These are phyloP conservation scores for Circinella umbellata DNA, from an alignment of 371 early-diverging fungal genomes.

Conservation along the genomic window DNA sequence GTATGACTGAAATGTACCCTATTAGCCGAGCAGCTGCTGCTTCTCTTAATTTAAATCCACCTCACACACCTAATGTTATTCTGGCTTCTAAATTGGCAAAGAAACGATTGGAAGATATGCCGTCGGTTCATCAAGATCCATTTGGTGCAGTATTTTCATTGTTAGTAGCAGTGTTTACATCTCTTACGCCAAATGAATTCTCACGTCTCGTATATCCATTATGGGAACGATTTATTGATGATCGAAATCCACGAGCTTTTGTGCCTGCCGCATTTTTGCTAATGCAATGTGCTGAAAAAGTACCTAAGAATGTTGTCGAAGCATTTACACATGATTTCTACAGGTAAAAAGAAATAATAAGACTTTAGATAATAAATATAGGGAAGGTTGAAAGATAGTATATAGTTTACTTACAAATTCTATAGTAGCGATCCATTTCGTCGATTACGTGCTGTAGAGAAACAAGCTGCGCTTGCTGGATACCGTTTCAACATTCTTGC, in stretches of 20 bases:
- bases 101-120: slow-evolving; percentile 45
- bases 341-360: slow-evolving; percentile 32
- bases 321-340: slow-evolving; percentile 50
- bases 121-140: slow-evolving; percentile 54
- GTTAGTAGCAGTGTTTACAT: slow-evolving; percentile 60
- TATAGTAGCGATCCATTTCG: slow-evolving; percentile 54
- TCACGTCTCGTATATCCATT: slow-evolving; percentile 46
- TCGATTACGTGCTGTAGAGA: slow-evolving; percentile 50
- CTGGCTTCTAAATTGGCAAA: slow-evolving; percentile 34
- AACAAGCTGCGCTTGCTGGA: slow-evolving; percentile 49
- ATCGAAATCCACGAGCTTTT: slow-evolving; percentile 48
- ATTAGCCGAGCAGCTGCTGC: slow-evolving; percentile 22
- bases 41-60: slow-evolving; percentile 32
- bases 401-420: slow-evolving; percentile 1
- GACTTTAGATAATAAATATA: neutral
- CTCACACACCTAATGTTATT: slow-evolving; percentile 8
- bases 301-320: slow-evolving; percentile 53
- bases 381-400: no score
- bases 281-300: slow-evolving; percentile 67
- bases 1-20: slow-evolving; percentile 24
- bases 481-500: slow-evolving; percentile 59
- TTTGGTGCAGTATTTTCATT: slow-evolving; percentile 60
- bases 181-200: slow-evolving; percentile 53
- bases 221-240: slow-evolving; percentile 61
- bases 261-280: slow-evolving; percentile 62